phyloP scores from a whole-genome alignment of 2,329 filamentous ascomycete genomes.

The Sclerotinia sclerotiorum region DNA sequence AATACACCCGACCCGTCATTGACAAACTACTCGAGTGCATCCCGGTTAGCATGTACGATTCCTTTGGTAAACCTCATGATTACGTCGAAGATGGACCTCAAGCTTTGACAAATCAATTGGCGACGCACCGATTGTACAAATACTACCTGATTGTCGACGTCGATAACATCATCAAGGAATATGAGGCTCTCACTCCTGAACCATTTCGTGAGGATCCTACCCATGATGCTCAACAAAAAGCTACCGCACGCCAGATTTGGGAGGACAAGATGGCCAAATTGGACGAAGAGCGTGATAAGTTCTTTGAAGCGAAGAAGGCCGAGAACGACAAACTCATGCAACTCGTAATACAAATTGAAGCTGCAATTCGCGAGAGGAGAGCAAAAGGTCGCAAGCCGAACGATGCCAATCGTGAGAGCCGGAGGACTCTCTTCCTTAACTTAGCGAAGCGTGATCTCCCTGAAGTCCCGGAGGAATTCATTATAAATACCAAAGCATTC shows the following conservation, averaged over 20 bases:
- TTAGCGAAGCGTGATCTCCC: slow-evolving; percentile 36
- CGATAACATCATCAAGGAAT: slow-evolving; percentile 34
- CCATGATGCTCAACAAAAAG: slow-evolving; percentile 34
- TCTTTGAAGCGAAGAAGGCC: slow-evolving; percentile 34
- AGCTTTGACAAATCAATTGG: background rate
- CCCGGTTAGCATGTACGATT: slow-evolving; percentile 39
- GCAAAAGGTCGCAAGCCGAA: slow-evolving; percentile 33
- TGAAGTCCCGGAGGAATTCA: slow-evolving; percentile 34
- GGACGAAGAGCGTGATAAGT: slow-evolving; percentile 32
- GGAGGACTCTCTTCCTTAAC: slow-evolving; percentile 34
- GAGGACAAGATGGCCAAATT: slow-evolving; percentile 32
- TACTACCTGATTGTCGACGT: slow-evolving; percentile 36
- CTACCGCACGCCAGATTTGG: slow-evolving; percentile 30
- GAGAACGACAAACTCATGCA: slow-evolving; percentile 37
- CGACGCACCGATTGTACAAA: slow-evolving; percentile 35
- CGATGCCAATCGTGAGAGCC: slow-evolving; percentile 33
- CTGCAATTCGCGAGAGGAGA: slow-evolving; percentile 31
- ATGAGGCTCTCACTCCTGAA: slow-evolving; percentile 34
- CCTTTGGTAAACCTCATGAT: slow-evolving; percentile 39
- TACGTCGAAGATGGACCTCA: slow-evolving; percentile 31
- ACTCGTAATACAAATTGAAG: slow-evolving; percentile 36
- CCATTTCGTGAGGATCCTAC: slow-evolving; percentile 33
- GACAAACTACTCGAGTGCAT: slow-evolving; percentile 39
- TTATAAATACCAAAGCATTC: slow-evolving; percentile 32
- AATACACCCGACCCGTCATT: slow-evolving; percentile 29